phyloP scores from a whole-genome alignment of 169 alveolate species.

The Cryptosporidium meleagridis region DNA sequence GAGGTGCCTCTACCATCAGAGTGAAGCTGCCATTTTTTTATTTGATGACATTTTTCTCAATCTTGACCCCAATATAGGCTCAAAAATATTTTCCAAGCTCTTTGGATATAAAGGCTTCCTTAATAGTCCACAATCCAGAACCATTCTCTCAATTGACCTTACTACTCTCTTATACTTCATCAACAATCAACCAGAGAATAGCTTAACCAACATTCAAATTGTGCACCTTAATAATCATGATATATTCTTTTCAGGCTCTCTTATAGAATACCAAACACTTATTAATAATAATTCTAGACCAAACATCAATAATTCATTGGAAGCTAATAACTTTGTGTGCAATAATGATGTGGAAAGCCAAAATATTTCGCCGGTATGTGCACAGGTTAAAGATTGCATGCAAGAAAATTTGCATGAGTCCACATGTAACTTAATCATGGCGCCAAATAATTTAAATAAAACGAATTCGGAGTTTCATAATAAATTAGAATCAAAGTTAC shows the following conservation, averaged over 20 bases:
- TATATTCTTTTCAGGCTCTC: constrained; percentile 48
- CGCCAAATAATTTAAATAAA: neutral
- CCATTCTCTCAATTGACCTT: constrained; percentile 37
- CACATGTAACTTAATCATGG: neutral
- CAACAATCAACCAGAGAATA: neutral
- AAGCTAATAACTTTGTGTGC: neutral
- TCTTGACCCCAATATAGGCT: constrained; percentile 57
- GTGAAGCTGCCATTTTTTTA: constrained; percentile 37
- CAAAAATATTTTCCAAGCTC: constrained; percentile 21
- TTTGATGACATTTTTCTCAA: constrained; percentile 67
- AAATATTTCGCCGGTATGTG: neutral
- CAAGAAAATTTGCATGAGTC: constrained; percentile 14
- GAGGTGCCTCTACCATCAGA: constrained; percentile 85
- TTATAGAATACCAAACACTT: neutral
- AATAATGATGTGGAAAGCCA: neutral
- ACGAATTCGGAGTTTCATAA: neutral
- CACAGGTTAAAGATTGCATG: neutral
- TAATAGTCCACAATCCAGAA: constrained; percentile 7
- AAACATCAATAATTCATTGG: neutral
- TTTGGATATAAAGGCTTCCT: constrained; percentile 46
- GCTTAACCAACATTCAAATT: constrained; percentile 7
- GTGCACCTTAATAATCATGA: constrained; percentile 42
- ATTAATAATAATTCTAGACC: constrained; percentile 6
- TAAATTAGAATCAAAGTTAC: neutral
- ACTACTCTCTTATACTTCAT: constrained; percentile 41